Conservation (phyloP, 2,329 filamentous ascomycete species). For the Cryphonectria carpinicola region DNA sequence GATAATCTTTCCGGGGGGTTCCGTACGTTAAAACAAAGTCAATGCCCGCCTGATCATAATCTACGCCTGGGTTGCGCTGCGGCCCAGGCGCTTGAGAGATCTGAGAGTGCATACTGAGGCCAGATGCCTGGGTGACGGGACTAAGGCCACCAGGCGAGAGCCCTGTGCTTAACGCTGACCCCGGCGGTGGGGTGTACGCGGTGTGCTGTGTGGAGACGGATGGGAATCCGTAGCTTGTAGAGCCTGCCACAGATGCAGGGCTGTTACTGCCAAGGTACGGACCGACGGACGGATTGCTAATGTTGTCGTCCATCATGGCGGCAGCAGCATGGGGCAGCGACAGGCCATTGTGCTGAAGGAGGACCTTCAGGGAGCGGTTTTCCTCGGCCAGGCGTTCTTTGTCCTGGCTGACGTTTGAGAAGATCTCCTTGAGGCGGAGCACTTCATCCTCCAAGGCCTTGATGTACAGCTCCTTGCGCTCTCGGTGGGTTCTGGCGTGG, state of each 20-base stretch:
- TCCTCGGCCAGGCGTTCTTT: conserved; percentile 78
- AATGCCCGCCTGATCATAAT: conserved; percentile 83
- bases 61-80: conserved; percentile 51
- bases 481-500: conserved; percentile 80
- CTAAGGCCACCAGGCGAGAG: conserved; percentile 25
- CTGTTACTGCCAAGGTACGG: conserved; percentile 20
- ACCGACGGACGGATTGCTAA: conserved; percentile 51
- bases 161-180: conserved; percentile 31
- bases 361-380: conserved; percentile 71
- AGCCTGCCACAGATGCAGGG: conserved; percentile 50
- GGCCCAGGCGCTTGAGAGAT: conserved; percentile 32
- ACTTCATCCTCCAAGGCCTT: conserved; percentile 92
- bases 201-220: conserved; percentile 45
- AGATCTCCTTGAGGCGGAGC: conserved; percentile 84
- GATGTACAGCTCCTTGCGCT: conserved; percentile 95
- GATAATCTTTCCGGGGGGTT: conserved; percentile 40
- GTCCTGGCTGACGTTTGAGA: conserved; percentile 72
- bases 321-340: conserved; percentile 33
- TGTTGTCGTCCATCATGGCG: conserved; percentile 45
- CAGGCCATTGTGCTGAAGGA: conserved; percentile 59
- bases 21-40: conserved; percentile 92
- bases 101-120: conserved; percentile 40
- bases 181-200: conserved; percentile 52
- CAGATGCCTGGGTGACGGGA: conserved; percentile 33
- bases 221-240: conserved; percentile 57